Base-by-base conservation (phyloP, 225 moss, liverwort and hornwort species). In the Marchantia polymorpha region DNA sequence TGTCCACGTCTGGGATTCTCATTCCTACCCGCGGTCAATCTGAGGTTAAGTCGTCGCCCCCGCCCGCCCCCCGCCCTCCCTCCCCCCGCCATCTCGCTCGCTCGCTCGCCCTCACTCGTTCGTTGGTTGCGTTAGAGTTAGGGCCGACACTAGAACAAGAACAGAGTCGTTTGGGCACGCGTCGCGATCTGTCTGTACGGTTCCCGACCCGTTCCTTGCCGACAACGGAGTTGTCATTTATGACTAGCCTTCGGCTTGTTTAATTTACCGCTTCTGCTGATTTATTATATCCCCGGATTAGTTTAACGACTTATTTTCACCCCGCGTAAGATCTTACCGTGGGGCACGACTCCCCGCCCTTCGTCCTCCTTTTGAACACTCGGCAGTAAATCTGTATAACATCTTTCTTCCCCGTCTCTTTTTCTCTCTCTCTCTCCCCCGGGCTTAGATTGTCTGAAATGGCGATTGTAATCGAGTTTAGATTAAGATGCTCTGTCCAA, bases 181-280 rank as follows among this genome's bases (percentile, higher is more conserved):
- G 55, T 56, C 56, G 75, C 16, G 15, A 76, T 76, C 58, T 76
- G 75, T 76, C 75, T 27, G 75, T 76, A 76, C 75, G 75, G 55
- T 56, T 76, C 58, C 75, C 75, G 75, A 76, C 75, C 75, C 56
- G 17, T 54, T 76, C 49, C 29, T 59, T 76, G 75, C 75, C 75
- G 75, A 76, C 75, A 76, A 76, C 56, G 55, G 75, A 26, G 75
- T 31, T 39, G 55, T 31, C 75, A 76, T 76, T 76, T 56, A 76
- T 76, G 75, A 31, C 7, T 74, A 17, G 47, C 74, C 25, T 53
- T 49, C 14, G 65, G 56, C 52, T 59, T 23, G 31, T 59, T 76
- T 55, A 76, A 31, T 14, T 22, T 56, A 55, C 56, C 19, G 29
- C 56, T 59, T 31, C 39, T 60, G 7, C 50, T 74, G 26, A 50